Base-by-base conservation (phyloP, 2,329 filamentous ascomycete species). In the Cordyceps tenuipes region DNA sequence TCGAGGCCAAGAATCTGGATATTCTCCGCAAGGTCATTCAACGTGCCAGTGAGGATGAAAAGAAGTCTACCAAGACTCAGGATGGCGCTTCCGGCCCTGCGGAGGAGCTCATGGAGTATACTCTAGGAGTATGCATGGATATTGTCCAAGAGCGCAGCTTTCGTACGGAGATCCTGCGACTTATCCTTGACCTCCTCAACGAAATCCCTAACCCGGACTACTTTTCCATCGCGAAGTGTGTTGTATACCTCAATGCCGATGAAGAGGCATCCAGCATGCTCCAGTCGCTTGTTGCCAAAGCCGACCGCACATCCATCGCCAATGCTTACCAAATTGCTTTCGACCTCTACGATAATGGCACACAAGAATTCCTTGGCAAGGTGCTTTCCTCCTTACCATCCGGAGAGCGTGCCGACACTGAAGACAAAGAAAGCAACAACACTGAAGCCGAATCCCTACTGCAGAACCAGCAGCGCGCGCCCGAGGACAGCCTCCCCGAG, bases 271-370 rank as follows among this genome's bases (percentile, higher is more conserved):
- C 91, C 10, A 84, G 84, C 63, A 92, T 99, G 75, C 83, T 99
- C 47, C 83, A 83, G 56, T 87, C 90, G 66, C 82, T 99, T 23
- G 87, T 97, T 10, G 82, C 88, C 63, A 89, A 89, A 64, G 90
- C 86, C 6, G 90, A 96, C 66, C 81, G 85, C 55, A 85, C 85
- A 62, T 91, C 91, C 0, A 83, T 90, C 17, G 89, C 92, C 21
- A 88, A 90, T 54, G 94, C 94, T 19, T 99, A 97, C 73, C 94
- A 99, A 72, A 96, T 99, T 61, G 94, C 93, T 1, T 99, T 99
- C 69, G 94, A 99, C 69, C 81, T 99, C 6, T 97, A 97, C 74
- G 94, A 99, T 76, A 99, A 99, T 70, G 94, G 94, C 66, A 97
- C 94, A 0, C 94, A 99, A 68, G 94, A 97, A 71, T 99, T 99